A percentile compares a stretch with the other conserved stretches of the same genome.
Conservation (phyloP, 768 basidiomycete species). For the Tulasnella sp. region DNA sequence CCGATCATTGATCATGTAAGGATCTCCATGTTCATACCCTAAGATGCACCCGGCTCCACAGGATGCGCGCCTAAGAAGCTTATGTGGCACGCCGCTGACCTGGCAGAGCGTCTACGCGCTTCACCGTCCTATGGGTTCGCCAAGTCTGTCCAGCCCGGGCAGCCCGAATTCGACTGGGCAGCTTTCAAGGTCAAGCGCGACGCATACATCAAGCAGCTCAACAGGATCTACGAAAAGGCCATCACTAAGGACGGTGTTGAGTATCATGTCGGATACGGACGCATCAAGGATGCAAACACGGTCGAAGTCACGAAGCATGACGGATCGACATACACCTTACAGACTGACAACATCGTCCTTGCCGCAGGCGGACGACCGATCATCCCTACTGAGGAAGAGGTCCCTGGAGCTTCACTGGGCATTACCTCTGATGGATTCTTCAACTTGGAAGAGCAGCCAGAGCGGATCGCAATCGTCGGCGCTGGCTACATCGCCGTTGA, state of each 20-base stretch:
- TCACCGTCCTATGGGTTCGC: constrained; percentile 56
- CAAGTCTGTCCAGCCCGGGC: constrained; percentile 26
- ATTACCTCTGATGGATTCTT: constrained; percentile 97
- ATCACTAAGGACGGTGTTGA: constrained; percentile 81
- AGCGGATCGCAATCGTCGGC: constrained; percentile 86
- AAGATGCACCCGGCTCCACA: too few species aligned
- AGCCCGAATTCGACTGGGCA: constrained; percentile 71
- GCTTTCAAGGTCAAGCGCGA: constrained; percentile 89
- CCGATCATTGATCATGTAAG: too few species aligned
- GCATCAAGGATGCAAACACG: constrained; percentile 53
- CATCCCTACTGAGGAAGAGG: constrained; percentile 60
- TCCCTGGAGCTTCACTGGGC: constrained; percentile 85
- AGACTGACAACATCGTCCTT: constrained; percentile 67
- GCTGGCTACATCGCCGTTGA: constrained; percentile 99
- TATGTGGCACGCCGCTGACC: constrained; percentile 95
- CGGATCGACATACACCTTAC: constrained; percentile 57
- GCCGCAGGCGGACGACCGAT: constrained; percentile 85
- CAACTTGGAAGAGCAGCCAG: constrained; percentile 78
- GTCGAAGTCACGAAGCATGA: constrained; percentile 61
- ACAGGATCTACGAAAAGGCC: constrained; percentile 85
- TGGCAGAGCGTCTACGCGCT: constrained; percentile 71
- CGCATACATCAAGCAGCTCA: constrained; percentile 82
- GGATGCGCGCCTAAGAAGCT: constrained; percentile 99
- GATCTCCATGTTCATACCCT: too few species aligned
- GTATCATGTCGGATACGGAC: constrained; percentile 67